These are phyloP conservation scores for Phialophora tarda DNA, from an alignment of 2,329 filamentous ascomycete genomes.

Conservation along the genomic window DNA sequence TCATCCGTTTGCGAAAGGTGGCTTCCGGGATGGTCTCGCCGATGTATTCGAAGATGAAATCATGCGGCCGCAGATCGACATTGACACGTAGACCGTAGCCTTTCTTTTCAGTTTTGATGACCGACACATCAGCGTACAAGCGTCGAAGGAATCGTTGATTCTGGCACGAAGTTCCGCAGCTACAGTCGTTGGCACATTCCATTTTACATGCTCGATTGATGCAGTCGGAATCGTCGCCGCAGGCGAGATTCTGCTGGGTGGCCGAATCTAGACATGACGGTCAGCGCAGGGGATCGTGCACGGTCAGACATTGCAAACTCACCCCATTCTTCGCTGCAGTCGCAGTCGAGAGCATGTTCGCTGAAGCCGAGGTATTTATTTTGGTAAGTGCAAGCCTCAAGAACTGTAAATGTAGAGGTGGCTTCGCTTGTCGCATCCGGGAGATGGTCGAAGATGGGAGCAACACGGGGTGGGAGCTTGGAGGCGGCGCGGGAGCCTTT, in stretches of 20 bases:
- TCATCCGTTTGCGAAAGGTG: constrained; percentile 85
- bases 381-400: constrained; percentile 85
- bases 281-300: constrained; percentile 23
- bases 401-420: constrained; percentile 75
- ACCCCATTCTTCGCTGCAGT: constrained; percentile 95
- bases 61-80: constrained; percentile 74
- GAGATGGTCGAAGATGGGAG: constrained; percentile 73
- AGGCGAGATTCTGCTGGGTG: constrained; percentile 73
- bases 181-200: constrained; percentile 87
- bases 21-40: constrained; percentile 96
- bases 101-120: constrained; percentile 98
- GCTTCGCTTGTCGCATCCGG: constrained; percentile 81
- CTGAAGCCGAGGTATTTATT: constrained; percentile 90
- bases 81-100: constrained; percentile 90
- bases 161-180: constrained; percentile 84
- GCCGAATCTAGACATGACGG: constrained; percentile 55
- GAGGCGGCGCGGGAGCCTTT: constrained; percentile 76
- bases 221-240: constrained; percentile 94
- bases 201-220: constrained; percentile 99
- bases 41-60: constrained; percentile 98
- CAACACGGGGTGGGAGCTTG: constrained; percentile 67
- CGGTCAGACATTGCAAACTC: constrained; percentile 52
- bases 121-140: constrained; percentile 86
- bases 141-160: constrained; percentile 94
- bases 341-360: constrained; percentile 92